These are phyloP conservation scores for Fusarium xylarioides DNA, from an alignment of 2,329 filamentous ascomycete genomes.

Conservation along the genomic window DNA sequence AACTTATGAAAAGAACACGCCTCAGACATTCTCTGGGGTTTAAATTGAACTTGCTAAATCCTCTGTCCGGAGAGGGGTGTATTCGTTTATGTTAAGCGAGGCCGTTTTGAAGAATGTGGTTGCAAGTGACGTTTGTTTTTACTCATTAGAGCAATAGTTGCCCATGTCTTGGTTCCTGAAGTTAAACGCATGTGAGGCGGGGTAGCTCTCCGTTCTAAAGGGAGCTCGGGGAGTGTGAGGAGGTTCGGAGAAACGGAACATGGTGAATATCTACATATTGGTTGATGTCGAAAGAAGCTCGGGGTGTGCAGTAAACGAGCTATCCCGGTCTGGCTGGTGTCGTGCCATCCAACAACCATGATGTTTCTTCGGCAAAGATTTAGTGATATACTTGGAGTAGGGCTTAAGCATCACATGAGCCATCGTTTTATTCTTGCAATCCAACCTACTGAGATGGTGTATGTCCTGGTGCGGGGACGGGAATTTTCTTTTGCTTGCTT, in stretches of 20 bases:
- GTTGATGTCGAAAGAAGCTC: slow-evolving; percentile 3
- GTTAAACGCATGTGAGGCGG: slow-evolving; percentile 26
- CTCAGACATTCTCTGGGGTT: slow-evolving; percentile 5
- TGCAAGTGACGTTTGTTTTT: neutral
- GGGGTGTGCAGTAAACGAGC: slow-evolving; percentile 8
- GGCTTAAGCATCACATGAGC: neutral
- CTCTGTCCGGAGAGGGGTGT: slow-evolving; percentile 8
- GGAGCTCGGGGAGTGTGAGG: slow-evolving; percentile 20
- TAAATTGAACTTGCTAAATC: slow-evolving; percentile 5
- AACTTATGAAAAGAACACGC: neutral
- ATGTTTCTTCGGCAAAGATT: neutral
- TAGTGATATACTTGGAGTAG: neutral
- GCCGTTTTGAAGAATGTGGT: neutral
- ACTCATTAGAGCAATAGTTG: slow-evolving; percentile 9
- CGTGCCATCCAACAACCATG: neutral
- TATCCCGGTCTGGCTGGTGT: slow-evolving; percentile 4
- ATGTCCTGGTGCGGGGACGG: neutral
- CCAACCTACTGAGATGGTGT: neutral
- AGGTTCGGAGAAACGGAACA: slow-evolving; percentile 22
- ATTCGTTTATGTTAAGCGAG: neutral
- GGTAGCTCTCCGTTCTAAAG: slow-evolving; percentile 1
- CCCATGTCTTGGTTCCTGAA: slow-evolving; percentile 2
- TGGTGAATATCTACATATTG: slow-evolving; percentile 1
- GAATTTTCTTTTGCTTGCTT: neutral
- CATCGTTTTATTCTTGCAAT: neutral